Evolutionary conservation across 164 flowering plant species (phyloP).

Genomic region (Litsea cubeba): DNA sequence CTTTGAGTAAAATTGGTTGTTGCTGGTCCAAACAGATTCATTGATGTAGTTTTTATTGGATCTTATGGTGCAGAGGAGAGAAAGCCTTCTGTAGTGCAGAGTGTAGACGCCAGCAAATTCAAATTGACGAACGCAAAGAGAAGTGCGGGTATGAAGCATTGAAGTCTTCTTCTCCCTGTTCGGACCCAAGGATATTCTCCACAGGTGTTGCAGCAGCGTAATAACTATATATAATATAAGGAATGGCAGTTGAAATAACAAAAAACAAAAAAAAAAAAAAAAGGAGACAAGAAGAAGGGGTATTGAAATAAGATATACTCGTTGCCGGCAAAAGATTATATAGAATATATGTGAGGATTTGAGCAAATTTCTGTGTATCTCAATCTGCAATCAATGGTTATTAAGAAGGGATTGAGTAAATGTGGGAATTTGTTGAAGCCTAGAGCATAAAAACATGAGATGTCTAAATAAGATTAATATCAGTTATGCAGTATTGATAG

Average conservation of each 20-base stretch:
- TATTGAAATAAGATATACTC: background rate
- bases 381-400: background rate
- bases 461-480: background rate
- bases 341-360: background rate
- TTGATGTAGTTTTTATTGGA: conserved; percentile 1
- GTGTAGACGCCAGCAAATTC: conserved; percentile 48
- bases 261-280: background rate
- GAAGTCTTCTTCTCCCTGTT: conserved; percentile 44
- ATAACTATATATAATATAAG: background rate
- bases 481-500: background rate
- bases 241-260: background rate
- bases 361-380: background rate
- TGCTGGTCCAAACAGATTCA: background rate
- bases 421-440: background rate
- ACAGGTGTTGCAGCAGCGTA: conserved; percentile 52
- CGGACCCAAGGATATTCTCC: conserved; percentile 33
- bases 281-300: background rate
- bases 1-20: background rate
- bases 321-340: background rate
- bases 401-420: background rate
- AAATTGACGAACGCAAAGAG: conserved; percentile 38
- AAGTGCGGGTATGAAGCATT: conserved; percentile 28
- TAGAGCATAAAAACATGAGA: background rate
- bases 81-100: conserved; percentile 61
- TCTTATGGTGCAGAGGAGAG: conserved; percentile 44